Evolutionary conservation across 345 rosid species (phyloP), one percentile per base, ranked within the genome.

Genomic region (Salix caprea): DNA sequence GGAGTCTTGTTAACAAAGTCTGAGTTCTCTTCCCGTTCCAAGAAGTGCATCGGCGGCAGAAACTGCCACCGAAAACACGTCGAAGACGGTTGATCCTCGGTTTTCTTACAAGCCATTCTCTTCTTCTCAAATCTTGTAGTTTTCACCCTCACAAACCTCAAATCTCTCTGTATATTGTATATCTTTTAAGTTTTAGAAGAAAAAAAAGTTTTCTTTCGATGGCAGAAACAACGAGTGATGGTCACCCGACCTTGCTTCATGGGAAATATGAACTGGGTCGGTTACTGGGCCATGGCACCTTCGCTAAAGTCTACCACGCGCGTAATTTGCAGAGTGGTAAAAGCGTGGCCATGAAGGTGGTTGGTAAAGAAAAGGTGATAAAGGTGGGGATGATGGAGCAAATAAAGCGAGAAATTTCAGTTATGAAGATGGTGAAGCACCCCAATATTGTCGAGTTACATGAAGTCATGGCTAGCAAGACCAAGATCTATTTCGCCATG

Each of bases 51-150:
- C 74, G 95, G 92, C 91, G 94, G 92, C 91, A 73, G 98, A 66
- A 94, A 86, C 69, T 88, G 97, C 83, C 97, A 95, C 90, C 91
- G 97, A 74, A 91, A 95, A 82, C 94, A 93, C 91, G 96, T 95
- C 64, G 99, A 91, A 72, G 97, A 92, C 94, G 97, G 97, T 92
- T 93, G 97, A 93, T 86, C 84, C 65, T 12, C 65, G 4, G 6
- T 23, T 1, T 11, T 39, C 23, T 0, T 26, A 6, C 50, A 5
- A 81, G 7, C 21, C 73, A 10, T 34, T 67, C 40, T 18, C 70
- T 37, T 44, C 64, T 23, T 10, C 64, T 23, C 11, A n/a, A n/a
- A 23, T 58, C 64, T 58, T 58, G 64, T 37, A 67, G 40, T 37
- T 67, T 37, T 34, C 39, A 32, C 68, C 68, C 32, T 19, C 23